Conservation (phyloP, 495 filamentous ascomycete species). For the Penicillium egyptiacum region DNA sequence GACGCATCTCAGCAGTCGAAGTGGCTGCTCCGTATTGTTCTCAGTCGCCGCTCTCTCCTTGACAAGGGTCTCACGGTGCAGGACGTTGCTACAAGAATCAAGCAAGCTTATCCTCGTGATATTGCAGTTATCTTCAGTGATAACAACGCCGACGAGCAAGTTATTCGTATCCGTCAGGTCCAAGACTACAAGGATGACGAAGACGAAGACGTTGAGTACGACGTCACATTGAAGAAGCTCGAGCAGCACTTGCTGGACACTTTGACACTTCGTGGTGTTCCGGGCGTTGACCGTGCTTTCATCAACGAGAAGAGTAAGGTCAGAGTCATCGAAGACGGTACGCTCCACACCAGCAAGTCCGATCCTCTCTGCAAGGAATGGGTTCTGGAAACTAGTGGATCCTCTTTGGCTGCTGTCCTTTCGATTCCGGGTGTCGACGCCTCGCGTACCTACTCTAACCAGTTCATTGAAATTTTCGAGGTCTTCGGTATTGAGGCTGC, state of each 20-base stretch:
- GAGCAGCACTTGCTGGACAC: constrained; percentile 89
- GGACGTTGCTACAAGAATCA: constrained; percentile 87
- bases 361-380: constrained; percentile 80
- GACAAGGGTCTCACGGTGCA: constrained; percentile 92
- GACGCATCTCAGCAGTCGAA: constrained; percentile 77
- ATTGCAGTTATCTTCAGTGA: constrained; percentile 95
- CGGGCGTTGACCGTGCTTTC: constrained; percentile 86
- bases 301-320: constrained; percentile 76
- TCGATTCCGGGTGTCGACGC: constrained; percentile 86
- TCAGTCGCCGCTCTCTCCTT: constrained; percentile 84
- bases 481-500: constrained; percentile 97
- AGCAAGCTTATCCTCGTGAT: constrained; percentile 81
- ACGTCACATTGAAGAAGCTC: constrained; percentile 84
- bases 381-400: constrained; percentile 92
- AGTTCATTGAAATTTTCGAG: constrained; percentile 88
- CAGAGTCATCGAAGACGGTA: constrained; percentile 61
- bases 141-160: constrained; percentile 93
- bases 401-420: constrained; percentile 77
- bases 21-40: constrained; percentile 92
- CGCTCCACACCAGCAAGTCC: constrained; percentile 65
- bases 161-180: constrained; percentile 89
- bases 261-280: constrained; percentile 84
- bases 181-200: constrained; percentile 69
- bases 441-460: constrained; percentile 89
- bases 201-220: constrained; percentile 79